These are phyloP conservation scores for Solanum peruvianum DNA, from an alignment of 257 asterid species.

Conservation along the genomic window DNA sequence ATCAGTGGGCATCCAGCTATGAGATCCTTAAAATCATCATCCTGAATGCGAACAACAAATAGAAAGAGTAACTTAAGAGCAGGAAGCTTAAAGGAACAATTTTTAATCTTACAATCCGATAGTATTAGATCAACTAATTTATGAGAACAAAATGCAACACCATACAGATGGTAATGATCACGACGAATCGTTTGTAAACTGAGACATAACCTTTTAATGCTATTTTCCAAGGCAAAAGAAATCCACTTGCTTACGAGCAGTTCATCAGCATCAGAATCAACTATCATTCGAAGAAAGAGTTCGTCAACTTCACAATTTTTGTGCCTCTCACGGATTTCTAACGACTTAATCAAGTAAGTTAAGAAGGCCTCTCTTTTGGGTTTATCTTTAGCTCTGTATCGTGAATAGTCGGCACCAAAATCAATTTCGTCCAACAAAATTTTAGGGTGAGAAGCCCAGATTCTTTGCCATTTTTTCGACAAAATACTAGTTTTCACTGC, in stretches of 20 bases:
- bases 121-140: not conserved
- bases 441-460: not conserved
- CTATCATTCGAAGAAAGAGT: not conserved
- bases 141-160: not conserved
- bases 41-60: not conserved
- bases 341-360: not conserved
- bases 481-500: not conserved
- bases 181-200: not conserved
- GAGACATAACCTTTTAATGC: not conserved
- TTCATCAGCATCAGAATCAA: not conserved
- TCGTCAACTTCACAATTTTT: not conserved
- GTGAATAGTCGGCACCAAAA: not conserved
- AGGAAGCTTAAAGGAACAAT: not conserved
- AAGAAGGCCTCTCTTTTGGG: not conserved
- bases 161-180: not conserved
- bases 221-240: not conserved
- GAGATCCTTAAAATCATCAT: not conserved
- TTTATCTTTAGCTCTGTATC: not conserved
- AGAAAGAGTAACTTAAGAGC: not conserved
- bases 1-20: not conserved
- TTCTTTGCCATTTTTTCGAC: not conserved
- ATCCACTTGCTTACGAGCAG: not conserved
- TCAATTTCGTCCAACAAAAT: not conserved
- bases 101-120: not conserved
- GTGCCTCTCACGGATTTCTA: not conserved